Percentiles rank a stretch among this genome's conserved stretches.
Conservation (phyloP, 352 stramenopile species). For the Elongisporangium undulatum region DNA sequence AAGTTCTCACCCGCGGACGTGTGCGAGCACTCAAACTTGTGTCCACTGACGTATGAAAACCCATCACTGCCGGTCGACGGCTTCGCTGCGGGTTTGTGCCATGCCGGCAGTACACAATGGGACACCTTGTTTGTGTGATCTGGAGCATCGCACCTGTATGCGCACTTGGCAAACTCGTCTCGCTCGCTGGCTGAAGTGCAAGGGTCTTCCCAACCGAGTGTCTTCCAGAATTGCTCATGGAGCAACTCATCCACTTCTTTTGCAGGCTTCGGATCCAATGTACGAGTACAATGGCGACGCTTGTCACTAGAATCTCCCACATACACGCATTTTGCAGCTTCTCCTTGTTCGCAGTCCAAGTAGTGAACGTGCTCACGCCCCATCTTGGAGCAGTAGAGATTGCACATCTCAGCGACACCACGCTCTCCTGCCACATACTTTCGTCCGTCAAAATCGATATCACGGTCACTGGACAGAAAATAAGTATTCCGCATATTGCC, state of each 20-base stretch:
- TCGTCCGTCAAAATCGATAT: slow-evolving; percentile 67
- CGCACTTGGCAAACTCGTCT: slow-evolving; percentile 67
- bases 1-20: slow-evolving; percentile 37
- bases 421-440: slow-evolving; percentile 66
- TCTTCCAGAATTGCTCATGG: slow-evolving; percentile 76
- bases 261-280: slow-evolving; percentile 45
- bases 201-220: slow-evolving; percentile 69
- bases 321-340: slow-evolving; percentile 39
- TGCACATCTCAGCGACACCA: slow-evolving; percentile 78
- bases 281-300: slow-evolving; percentile 59
- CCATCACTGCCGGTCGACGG: slow-evolving; percentile 25
- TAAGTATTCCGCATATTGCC: slow-evolving; percentile 82
- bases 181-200: slow-evolving; percentile 49
- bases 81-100: slow-evolving; percentile 37
- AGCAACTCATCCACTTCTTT: slow-evolving; percentile 65
- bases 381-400: slow-evolving; percentile 78
- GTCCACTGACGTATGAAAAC: slow-evolving; percentile 52
- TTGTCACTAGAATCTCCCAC: slow-evolving; percentile 35
- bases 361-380: slow-evolving; percentile 75
- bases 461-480: slow-evolving; percentile 48
- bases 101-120: slow-evolving; percentile 60
- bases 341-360: slow-evolving; percentile 48
- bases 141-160: slow-evolving; percentile 59
- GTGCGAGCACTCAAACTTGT: slow-evolving; percentile 79
- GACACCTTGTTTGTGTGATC: slow-evolving; percentile 58